These are phyloP conservation scores for Fusarium abutilonis DNA, from an alignment of 2,329 filamentous ascomycete species.

Conservation along the genomic window DNA sequence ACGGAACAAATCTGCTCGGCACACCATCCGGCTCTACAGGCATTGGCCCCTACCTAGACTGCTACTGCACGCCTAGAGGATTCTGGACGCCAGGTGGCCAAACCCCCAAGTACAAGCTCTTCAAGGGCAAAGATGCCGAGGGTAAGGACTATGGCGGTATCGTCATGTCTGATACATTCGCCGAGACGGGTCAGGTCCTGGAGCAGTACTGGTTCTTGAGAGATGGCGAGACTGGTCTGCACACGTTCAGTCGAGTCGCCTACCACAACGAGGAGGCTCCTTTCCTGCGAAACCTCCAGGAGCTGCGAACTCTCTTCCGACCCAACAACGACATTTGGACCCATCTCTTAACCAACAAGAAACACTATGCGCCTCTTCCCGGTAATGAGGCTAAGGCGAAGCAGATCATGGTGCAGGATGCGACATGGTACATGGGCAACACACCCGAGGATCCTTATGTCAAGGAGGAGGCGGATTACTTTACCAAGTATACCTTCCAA, in stretches of 20 bases:
- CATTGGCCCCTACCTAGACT: slow-evolving; percentile 69
- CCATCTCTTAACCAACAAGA: slow-evolving; percentile 66
- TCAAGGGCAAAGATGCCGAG: slow-evolving; percentile 58
- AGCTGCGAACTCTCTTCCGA: slow-evolving; percentile 69
- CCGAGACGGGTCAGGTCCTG: slow-evolving; percentile 65
- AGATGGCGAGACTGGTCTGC: slow-evolving; percentile 70
- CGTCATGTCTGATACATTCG: slow-evolving; percentile 67
- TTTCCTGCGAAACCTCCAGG: slow-evolving; percentile 66
- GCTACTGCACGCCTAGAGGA: slow-evolving; percentile 68
- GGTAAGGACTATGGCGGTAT: slow-evolving; percentile 66
- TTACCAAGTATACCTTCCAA: slow-evolving; percentile 72
- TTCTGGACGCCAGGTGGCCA: slow-evolving; percentile 67
- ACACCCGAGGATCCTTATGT: slow-evolving; percentile 65
- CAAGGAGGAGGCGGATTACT: slow-evolving; percentile 66
- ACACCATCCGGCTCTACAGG: slow-evolving; percentile 51
- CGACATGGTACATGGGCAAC: slow-evolving; percentile 69
- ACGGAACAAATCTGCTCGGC: slow-evolving; percentile 62
- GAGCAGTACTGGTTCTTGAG: slow-evolving; percentile 73
- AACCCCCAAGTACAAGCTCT: slow-evolving; percentile 55
- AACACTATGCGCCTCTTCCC: slow-evolving; percentile 61
- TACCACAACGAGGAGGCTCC: slow-evolving; percentile 68
- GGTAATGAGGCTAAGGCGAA: slow-evolving; percentile 50
- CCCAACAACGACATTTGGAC: slow-evolving; percentile 70
- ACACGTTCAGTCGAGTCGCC: slow-evolving; percentile 67
- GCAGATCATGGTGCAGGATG: slow-evolving; percentile 67